Base-by-base conservation (phyloP, 805 yeast genomes). In the Wickerhamiella nectarea region DNA sequence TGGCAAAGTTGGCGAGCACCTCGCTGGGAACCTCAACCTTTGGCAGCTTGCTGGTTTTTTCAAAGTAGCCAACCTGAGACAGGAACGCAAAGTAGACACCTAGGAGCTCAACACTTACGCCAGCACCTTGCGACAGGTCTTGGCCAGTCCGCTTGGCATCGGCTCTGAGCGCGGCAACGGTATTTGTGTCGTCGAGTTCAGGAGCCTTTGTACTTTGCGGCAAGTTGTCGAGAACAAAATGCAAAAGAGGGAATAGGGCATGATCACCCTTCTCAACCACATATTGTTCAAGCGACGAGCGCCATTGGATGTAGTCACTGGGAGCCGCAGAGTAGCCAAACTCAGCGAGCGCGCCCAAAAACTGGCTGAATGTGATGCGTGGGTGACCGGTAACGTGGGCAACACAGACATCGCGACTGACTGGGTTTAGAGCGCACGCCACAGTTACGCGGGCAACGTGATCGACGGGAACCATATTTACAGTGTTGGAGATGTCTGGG, bases 321-420 rank as follows among this genome's bases (percentile, higher is more conserved):
- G 70, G 67, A 47, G 65, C 62, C 38, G 82, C 75, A 17, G 68
- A 55, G 63, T 83, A 93, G 7, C 98, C 98, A 55, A 75, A 89
- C 11, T 64, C 59, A 44, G 68, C 63, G 57, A 87, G 68, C 8
- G 78, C 57, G 14, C 76, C 75, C 52, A 91, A 65, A 65, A 76
- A 89, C 51, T 81, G 77, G 55, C 75, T 78, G 66, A 87, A 81
- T 34, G 73, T 67, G 47, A 85, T 76, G 60, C 98, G 76, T 48
- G 99, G 99, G 55, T 91, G 97, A 19, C 89, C 93, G 5, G 97
- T 91, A n/a, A 91, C 96, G 36, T 91, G 98, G 1, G 85, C 86
- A 34, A 93, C 98, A 1, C 78, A 65, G 35, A 77, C 63, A 12
- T 66, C 66, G 1, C 54, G 54, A 18, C 62, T 53, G 19, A 91